Evolutionary conservation across 768 basidiomycete species (phyloP), one percentile per base, ranked within the genome.

Genomic region (Phylloporus arenicola): DNA sequence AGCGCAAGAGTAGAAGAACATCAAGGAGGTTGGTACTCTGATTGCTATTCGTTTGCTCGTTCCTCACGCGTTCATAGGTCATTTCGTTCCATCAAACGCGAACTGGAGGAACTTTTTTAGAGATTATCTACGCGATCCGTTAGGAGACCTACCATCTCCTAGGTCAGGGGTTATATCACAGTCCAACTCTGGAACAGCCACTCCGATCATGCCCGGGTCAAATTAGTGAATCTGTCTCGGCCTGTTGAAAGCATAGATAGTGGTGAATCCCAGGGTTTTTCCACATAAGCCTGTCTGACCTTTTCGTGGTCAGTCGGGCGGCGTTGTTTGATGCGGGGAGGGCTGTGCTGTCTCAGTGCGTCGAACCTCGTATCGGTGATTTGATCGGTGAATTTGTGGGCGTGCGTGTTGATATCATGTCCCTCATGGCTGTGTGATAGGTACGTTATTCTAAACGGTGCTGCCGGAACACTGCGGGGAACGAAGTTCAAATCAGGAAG

Each of bases 51-150:
- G 13, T 33, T 22, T 41, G 14, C 6, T 43, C 12, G 24, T 45
- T 41, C 24, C 19, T 55, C 37, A 62, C 6, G 5, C 9, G 13
- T 43, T 10, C 29, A 19, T 57, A 91, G 89, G 88, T 8, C 90
- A 93, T 65, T 89, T 90, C 57, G 82, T 92, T 4, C 91, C 91
- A 2, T 84, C 82, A 10, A 88, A 85, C 57, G 80, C 77, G 1
- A 75, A 70, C 38, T 93, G 88, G 90, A 75, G 86, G 27, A 77
- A 75, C 57, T 92, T 93, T 67, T 70, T 92, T 46, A 75, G 75
- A 43, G 78, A 78, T 8, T 92, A 85, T 63, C 70, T 89, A 56
- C 68, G 68, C 48, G 70, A 82, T 60, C 82, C 82, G 11, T 63
- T 58, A 12, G 72, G 68, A 8, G 57, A 75, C 16, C 63, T 80